Conservation (phyloP, 768 basidiomycete genomes). For the Suillus lakei region DNA sequence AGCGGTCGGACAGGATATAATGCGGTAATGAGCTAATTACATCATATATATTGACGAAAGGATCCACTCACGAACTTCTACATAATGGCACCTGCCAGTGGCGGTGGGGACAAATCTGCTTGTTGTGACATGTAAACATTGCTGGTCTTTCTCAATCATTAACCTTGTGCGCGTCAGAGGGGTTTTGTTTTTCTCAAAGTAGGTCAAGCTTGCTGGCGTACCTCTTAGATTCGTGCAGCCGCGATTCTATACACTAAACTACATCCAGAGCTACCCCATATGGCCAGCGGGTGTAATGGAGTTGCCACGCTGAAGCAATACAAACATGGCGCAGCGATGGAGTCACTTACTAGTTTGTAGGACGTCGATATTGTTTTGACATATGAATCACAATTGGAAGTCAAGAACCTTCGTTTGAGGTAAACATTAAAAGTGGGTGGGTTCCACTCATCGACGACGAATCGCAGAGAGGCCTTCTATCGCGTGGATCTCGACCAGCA, state of each 20-base stretch:
- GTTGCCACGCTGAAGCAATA: background rate
- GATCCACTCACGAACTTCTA: background rate
- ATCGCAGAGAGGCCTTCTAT: too few relatives aligned
- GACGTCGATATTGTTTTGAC: background rate
- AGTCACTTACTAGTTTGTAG: background rate
- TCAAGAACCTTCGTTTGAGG: background rate
- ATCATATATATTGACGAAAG: background rate
- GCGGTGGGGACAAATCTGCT: background rate
- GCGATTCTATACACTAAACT: too few relatives aligned
- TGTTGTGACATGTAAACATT: background rate
- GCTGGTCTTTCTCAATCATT: background rate
- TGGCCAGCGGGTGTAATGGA: background rate
- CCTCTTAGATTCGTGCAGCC: too few relatives aligned
- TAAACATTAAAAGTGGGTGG: background rate
- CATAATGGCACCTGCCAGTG: background rate
- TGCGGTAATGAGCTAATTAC: background rate
- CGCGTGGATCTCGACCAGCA: too few relatives aligned
- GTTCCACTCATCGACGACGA: background rate
- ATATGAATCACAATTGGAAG: background rate
- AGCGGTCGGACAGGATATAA: background rate
- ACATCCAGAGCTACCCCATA: background rate
- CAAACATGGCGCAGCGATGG: background rate
- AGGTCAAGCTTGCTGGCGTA: background rate
- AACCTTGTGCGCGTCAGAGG: background rate
- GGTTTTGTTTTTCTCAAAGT: background rate